Evolutionary conservation across 768 basidiomycete genomes (phyloP).

Genomic region (Rhodocollybia butyracea): DNA sequence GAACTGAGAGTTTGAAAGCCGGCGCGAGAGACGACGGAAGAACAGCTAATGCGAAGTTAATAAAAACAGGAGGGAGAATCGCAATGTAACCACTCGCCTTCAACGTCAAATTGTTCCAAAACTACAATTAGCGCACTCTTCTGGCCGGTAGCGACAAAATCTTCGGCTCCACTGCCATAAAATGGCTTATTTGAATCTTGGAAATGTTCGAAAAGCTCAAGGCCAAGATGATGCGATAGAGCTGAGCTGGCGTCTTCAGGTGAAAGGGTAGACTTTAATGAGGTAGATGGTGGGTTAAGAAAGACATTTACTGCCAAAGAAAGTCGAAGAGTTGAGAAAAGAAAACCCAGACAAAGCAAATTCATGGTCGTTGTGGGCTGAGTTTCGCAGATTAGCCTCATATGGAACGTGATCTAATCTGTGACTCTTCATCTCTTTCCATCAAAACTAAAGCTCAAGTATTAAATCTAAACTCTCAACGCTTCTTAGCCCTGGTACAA

Average conservation of each 20-base stretch:
- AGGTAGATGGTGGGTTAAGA: slow-evolving; percentile 43
- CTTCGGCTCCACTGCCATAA: slow-evolving; percentile 29
- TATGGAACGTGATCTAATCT: no score
- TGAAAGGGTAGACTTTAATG: slow-evolving; percentile 37
- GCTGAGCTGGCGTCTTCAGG: slow-evolving; percentile 55
- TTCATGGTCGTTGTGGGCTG: slow-evolving; percentile 8
- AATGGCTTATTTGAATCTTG: slow-evolving; percentile 26
- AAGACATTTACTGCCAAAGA: slow-evolving; percentile 57
- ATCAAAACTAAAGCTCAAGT: no score
- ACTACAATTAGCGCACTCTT: slow-evolving; percentile 52
- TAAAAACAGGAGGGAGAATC: not conserved
- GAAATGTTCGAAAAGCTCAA: slow-evolving; percentile 60
- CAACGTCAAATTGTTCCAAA: slow-evolving; percentile 50
- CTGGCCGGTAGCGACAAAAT: slow-evolving; percentile 56
- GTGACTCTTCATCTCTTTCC: no score
- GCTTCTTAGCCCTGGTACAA: not conserved
- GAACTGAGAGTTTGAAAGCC: slow-evolving; percentile 41
- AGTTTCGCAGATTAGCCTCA: not conserved
- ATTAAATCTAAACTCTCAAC: not conserved
- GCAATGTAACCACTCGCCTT: slow-evolving; percentile 37
- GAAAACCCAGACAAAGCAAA: slow-evolving; percentile 5
- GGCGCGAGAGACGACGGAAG: slow-evolving; percentile 49
- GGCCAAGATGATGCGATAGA: slow-evolving; percentile 67
- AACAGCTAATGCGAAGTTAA: slow-evolving; percentile 38
- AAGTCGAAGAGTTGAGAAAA: slow-evolving; percentile 33